These are phyloP conservation scores for Desmodesmus armatus DNA, from an alignment of 139 green algal species.

Conservation along the genomic window DNA sequence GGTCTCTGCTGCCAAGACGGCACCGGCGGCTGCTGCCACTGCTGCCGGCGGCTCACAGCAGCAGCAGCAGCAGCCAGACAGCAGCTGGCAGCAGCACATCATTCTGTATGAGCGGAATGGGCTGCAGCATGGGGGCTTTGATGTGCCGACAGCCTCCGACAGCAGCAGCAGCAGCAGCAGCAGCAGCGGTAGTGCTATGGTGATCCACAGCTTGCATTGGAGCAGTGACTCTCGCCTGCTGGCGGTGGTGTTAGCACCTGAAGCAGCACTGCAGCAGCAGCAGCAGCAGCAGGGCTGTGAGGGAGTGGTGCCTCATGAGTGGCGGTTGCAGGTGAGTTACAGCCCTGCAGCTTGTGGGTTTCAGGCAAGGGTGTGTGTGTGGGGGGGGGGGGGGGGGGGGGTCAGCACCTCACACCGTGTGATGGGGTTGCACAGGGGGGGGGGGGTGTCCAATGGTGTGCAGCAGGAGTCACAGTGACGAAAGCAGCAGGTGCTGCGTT, in stretches of 20 bases:
- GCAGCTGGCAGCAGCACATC: constrained; percentile 55
- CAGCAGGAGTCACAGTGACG: too few relatives aligned
- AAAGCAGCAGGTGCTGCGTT: too few relatives aligned
- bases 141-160: constrained; percentile 53
- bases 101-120: constrained; percentile 94
- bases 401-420: too few relatives aligned
- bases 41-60: neutral
- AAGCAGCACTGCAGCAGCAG: neutral
- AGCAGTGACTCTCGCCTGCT: constrained; percentile 88
- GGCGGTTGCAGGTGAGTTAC: constrained; percentile 50
- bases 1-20: neutral
- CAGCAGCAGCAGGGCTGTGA: constrained; percentile 16
- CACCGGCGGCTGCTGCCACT: constrained; percentile 2
- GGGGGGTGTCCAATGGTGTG: too few relatives aligned
- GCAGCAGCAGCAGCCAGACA: neutral
- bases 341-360: neutral
- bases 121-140: constrained; percentile 87
- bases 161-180: neutral
- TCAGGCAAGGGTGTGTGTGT: too few relatives aligned
- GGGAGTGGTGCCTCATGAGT: constrained; percentile 2
- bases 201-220: constrained; percentile 73
- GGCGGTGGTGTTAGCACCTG: constrained; percentile 65
- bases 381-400: too few relatives aligned
- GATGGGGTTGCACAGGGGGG: too few relatives aligned
- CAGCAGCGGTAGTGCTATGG: neutral